Conservation (phyloP, 73 alveolate species). For the Tetrahymena elliotti region DNA sequence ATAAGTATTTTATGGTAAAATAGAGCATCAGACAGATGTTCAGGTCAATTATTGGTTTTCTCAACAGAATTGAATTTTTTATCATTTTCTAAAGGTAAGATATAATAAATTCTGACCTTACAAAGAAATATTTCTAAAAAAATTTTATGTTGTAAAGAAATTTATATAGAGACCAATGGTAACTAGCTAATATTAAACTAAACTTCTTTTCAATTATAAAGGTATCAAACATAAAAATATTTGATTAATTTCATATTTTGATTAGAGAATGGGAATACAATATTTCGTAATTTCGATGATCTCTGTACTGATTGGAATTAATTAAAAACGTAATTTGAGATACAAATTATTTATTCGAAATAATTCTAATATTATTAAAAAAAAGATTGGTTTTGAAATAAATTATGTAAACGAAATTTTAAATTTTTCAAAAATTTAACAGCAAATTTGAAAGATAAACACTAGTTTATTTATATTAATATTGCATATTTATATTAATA, state of each 20-base stretch:
- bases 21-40: too few relatives aligned
- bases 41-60: neutral
- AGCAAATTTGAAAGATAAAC: neutral
- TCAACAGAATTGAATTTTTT: neutral
- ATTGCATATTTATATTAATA: neutral
- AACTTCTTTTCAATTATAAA: too few relatives aligned
- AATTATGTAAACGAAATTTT: neutral
- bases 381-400: neutral
- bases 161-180: too few relatives aligned
- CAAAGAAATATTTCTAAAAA: too few relatives aligned
- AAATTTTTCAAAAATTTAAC: too few relatives aligned
- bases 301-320: neutral
- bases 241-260: neutral
- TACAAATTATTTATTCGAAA: too few relatives aligned
- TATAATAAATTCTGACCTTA: neutral
- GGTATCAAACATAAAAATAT: too few relatives aligned
- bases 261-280: neutral
- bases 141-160: too few relatives aligned
- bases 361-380: neutral
- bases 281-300: neutral
- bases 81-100: too few relatives aligned
- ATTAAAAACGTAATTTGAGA: neutral
- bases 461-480: neutral
- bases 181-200: too few relatives aligned
- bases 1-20: neutral